These are phyloP conservation scores for Flaveria brownii DNA, from an alignment of 129 eudicot genomes.

Conservation along the genomic window DNA sequence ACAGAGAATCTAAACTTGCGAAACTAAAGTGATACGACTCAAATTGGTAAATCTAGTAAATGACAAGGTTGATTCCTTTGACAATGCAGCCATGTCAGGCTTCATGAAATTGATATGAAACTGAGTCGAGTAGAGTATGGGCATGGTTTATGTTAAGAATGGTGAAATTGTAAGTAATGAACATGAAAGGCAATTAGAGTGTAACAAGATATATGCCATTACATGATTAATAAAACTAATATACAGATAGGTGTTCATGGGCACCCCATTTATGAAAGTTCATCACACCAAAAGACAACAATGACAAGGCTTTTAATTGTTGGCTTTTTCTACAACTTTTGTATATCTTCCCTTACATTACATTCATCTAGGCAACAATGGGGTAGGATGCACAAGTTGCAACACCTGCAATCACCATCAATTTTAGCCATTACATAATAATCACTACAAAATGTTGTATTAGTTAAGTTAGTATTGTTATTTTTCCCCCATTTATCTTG, in stretches of 20 bases:
- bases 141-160: not conserved
- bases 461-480: no score
- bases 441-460: not conserved
- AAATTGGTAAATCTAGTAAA: no score
- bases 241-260: not conserved
- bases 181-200: not conserved
- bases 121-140: no score
- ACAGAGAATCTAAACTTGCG: no score
- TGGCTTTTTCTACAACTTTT: not conserved
- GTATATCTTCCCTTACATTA: not conserved
- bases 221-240: not conserved
- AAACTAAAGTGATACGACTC: no score
- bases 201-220: not conserved
- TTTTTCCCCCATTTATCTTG: no score
- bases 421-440: not conserved
- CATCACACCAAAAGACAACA: conserved; percentile 11
- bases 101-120: no score
- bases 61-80: no score
- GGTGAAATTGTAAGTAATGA: not conserved
- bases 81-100: no score
- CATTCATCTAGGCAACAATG: conserved; percentile 50
- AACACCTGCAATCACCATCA: conserved; percentile 59
- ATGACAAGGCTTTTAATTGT: not conserved
- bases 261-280: not conserved
- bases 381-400: conserved; percentile 99